A percentile compares a stretch with the other conserved stretches of the same genome.
Conservation (phyloP, 805 yeast species). For the Tetrapisispora pingtungensis region DNA sequence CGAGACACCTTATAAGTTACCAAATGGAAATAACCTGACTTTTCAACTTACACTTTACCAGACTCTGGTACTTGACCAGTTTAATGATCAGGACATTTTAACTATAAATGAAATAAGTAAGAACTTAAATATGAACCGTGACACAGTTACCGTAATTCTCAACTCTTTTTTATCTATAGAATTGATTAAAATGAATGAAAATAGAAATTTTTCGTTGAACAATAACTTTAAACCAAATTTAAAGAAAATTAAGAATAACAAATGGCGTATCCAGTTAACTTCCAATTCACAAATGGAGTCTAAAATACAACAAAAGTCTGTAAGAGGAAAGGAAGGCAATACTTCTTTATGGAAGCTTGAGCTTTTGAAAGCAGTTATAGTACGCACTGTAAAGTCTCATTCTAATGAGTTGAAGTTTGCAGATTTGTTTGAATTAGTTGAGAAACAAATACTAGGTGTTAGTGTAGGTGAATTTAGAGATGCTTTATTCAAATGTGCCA, state of each 20-base stretch:
- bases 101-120: conserved; percentile 7
- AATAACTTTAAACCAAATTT: conserved; percentile 16
- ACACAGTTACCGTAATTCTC: conserved; percentile 7
- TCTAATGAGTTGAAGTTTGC: conserved; percentile 7
- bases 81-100: conserved; percentile 13
- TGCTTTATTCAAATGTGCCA: conserved; percentile 13
- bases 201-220: conserved; percentile 11
- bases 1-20: conserved; percentile 11
- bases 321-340: conserved; percentile 17
- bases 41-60: conserved; percentile 23
- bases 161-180: conserved; percentile 15
- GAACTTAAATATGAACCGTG: conserved; percentile 3
- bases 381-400: conserved; percentile 16
- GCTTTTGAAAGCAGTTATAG: conserved; percentile 20
- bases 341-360: conserved; percentile 23
- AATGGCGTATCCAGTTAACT: conserved; percentile 14
- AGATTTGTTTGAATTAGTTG: conserved; percentile 8
- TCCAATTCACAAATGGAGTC: background rate
- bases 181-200: conserved; percentile 7
- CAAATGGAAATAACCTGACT: conserved; percentile 8
- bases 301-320: background rate
- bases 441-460: conserved; percentile 13
- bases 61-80: conserved; percentile 17
- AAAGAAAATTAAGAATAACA: conserved; percentile 14
- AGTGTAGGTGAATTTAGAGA: conserved; percentile 28